A percentile compares a stretch with the other conserved stretches of the same genome.
phyloP scores from a whole-genome alignment of 768 basidiomycete species.

The button mushroom (Agaricus bisporus) region DNA sequence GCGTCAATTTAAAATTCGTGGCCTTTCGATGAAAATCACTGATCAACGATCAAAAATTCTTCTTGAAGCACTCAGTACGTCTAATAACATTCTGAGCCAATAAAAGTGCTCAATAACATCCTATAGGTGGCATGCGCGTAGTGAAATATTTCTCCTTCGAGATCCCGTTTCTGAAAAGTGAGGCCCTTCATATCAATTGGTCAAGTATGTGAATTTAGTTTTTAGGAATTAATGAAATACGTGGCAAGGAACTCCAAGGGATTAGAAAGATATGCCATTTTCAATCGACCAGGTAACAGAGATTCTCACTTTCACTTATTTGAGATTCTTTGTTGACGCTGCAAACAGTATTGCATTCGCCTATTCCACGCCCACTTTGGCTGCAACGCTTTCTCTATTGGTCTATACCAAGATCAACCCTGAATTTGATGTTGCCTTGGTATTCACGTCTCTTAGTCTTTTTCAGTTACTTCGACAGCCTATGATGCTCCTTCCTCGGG shows the following conservation, averaged over 20 bases:
- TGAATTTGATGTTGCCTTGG: slow-evolving; percentile 3
- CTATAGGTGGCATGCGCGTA: slow-evolving; percentile 55
- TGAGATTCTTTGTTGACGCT: slow-evolving; percentile 10
- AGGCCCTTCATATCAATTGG: background rate
- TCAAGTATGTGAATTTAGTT: background rate
- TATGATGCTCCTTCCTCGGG: slow-evolving; percentile 59
- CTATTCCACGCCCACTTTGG: slow-evolving; percentile 55
- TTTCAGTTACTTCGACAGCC: slow-evolving; percentile 59
- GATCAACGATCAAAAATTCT: slow-evolving; percentile 58
- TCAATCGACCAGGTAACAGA: slow-evolving; percentile 50
- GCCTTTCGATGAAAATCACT: slow-evolving; percentile 53
- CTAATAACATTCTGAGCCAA: background rate
- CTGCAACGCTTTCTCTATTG: slow-evolving; percentile 62
- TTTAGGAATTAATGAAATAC: slow-evolving; percentile 47
- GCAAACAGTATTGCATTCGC: slow-evolving; percentile 41
- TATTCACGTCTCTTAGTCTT: background rate
- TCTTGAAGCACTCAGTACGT: slow-evolving; percentile 54
- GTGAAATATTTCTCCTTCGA: slow-evolving; percentile 78
- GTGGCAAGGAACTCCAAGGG: slow-evolving; percentile 49
- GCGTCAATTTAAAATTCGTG: slow-evolving; percentile 46
- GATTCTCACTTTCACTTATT: slow-evolving; percentile 10
- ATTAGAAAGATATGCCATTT: slow-evolving; percentile 53
- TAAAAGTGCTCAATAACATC: background rate
- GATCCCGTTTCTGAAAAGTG: slow-evolving; percentile 51
- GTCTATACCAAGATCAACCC: slow-evolving; percentile 41